A percentile compares a stretch with the other conserved stretches of the same genome.
Evolutionary conservation across 2,329 filamentous ascomycete genomes (phyloP).

Genomic region (Furcasterigmium sp.): DNA sequence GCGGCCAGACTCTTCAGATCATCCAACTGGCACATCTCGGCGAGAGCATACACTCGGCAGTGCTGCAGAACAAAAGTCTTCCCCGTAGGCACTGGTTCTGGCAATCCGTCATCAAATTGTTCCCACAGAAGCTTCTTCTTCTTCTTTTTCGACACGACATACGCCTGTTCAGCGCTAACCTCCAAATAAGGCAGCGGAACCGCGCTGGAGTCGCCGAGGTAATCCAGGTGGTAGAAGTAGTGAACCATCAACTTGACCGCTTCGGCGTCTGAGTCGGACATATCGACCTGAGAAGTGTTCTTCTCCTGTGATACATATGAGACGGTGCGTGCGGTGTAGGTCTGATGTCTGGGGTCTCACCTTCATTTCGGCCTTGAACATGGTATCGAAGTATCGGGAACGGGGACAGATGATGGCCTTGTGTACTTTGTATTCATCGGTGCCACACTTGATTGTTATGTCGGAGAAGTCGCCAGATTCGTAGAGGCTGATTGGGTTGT

Average conservation of each 20-base stretch:
- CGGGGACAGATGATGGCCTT: conserved; percentile 10
- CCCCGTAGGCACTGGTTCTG: too few species aligned
- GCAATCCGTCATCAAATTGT: too few species aligned
- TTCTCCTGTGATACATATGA: not conserved
- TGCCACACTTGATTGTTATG: conserved; percentile 8
- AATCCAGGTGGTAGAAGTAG: conserved; percentile 2
- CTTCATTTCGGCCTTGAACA: not conserved
- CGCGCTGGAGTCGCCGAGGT: not conserved
- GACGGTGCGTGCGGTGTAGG: too few species aligned
- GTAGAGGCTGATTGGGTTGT: conserved; percentile 11
- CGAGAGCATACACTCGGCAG: not conserved
- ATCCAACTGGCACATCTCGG: not conserved
- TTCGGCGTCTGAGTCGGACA: not conserved
- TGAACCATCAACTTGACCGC: not conserved
- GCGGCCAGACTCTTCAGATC: not conserved
- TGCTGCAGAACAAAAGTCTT: not conserved
- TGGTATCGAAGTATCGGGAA: conserved; percentile 1
- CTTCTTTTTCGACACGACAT: too few species aligned
- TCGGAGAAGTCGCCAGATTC: conserved; percentile 8
- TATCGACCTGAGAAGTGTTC: not conserved
- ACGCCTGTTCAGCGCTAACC: too few species aligned
- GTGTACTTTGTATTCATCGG: conserved; percentile 10
- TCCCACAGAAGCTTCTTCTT: too few species aligned
- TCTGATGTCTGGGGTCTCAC: too few species aligned
- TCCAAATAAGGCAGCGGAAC: too few species aligned